These are phyloP conservation scores for Dictyostelium firmibasis DNA, from an alignment of 78 protist species.

Conservation along the genomic window DNA sequence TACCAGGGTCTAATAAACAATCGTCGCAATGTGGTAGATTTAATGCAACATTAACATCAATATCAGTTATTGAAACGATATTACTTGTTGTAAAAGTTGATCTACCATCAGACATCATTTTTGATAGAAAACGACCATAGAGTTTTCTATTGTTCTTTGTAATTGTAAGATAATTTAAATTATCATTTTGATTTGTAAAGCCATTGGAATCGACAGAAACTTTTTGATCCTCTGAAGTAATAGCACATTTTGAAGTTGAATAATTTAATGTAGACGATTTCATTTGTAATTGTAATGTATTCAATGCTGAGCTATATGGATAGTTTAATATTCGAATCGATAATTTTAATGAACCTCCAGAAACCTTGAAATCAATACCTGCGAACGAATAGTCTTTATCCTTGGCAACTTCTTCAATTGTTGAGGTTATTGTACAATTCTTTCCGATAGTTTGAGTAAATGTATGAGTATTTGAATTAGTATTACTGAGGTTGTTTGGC, in stretches of 20 bases:
- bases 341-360: background rate
- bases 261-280: background rate
- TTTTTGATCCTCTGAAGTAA: background rate
- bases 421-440: background rate
- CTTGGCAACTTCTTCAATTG: background rate
- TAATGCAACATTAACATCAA: background rate
- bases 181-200: slow-evolving; percentile 4
- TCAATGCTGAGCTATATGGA: background rate
- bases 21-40: slow-evolving; percentile 25
- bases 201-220: background rate
- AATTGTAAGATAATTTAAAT: background rate
- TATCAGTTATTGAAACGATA: background rate
- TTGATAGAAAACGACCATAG: background rate
- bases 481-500: background rate
- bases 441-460: background rate
- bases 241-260: background rate
- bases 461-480: background rate
- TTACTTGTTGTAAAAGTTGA: background rate
- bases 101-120: slow-evolving; percentile 1
- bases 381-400: background rate
- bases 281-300: background rate
- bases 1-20: slow-evolving; percentile 33
- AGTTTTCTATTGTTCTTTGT: background rate
- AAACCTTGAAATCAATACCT: background rate
- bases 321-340: background rate